These are phyloP conservation scores for Didymellaceae sp. DNA, from an alignment of 2,329 filamentous ascomycete genomes.

Conservation along the genomic window DNA sequence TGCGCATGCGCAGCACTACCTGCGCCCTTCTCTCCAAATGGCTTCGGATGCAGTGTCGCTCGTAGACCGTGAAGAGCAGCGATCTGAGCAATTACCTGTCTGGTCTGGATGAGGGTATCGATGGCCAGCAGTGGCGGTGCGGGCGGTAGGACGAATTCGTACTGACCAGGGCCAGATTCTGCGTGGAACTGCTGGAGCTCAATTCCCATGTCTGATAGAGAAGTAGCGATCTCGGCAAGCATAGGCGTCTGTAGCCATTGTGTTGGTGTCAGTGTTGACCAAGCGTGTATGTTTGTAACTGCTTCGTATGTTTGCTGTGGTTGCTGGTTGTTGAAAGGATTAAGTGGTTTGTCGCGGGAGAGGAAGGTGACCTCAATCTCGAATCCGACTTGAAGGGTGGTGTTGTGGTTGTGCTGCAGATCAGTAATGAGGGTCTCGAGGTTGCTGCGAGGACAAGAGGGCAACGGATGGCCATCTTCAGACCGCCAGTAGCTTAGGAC, in stretches of 20 bases:
- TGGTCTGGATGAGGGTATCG: slow-evolving; percentile 73
- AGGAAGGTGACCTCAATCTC: slow-evolving; percentile 83
- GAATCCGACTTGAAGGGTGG: slow-evolving; percentile 74
- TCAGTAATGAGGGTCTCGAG: slow-evolving; percentile 58
- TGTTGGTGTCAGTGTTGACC: slow-evolving; percentile 70
- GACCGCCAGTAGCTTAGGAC: slow-evolving; percentile 72
- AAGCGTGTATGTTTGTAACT: slow-evolving; percentile 70
- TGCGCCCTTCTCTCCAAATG: slow-evolving; percentile 57
- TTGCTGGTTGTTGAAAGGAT: slow-evolving; percentile 17
- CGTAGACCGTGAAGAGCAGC: slow-evolving; percentile 68
- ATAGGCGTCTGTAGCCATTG: slow-evolving; percentile 66
- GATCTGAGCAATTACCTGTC: slow-evolving; percentile 71
- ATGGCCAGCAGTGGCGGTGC: slow-evolving; percentile 69
- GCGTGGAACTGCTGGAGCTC: slow-evolving; percentile 75
- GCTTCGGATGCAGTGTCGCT: slow-evolving; percentile 77
- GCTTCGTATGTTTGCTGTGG: slow-evolving; percentile 49
- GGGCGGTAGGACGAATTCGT: slow-evolving; percentile 75
- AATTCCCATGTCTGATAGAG: slow-evolving; percentile 68
- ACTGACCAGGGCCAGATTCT: slow-evolving; percentile 76
- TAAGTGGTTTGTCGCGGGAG: slow-evolving; percentile 49
- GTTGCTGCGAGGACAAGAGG: slow-evolving; percentile 65
- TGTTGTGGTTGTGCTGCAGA: slow-evolving; percentile 58
- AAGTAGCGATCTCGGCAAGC: slow-evolving; percentile 69
- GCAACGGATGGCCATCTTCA: slow-evolving; percentile 58
- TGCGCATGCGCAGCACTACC: slow-evolving; percentile 75